Base-by-base conservation (phyloP, 805 yeast species). In the Schwanniomyces polymorphus region DNA sequence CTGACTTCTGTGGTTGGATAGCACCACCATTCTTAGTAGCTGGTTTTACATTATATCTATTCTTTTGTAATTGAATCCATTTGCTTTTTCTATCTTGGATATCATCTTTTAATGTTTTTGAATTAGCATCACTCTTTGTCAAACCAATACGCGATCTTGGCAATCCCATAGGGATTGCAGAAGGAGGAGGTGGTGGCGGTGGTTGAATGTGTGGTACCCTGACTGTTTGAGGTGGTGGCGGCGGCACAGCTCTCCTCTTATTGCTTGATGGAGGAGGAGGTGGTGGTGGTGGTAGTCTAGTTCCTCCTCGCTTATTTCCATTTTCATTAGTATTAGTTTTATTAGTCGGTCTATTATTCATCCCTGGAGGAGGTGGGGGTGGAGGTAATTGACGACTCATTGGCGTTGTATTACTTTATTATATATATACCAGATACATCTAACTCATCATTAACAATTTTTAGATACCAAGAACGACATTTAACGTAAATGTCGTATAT, bases 21-120 rank as follows among this genome's bases (percentile, higher is more conserved):
- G 71, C 68, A 11, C 85, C 76, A 29, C 80, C 72, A 48, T 63
- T 57, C 47, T 59, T 55, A 44, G 61, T 45, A 43, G 60, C 50
- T 17, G 58, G 45, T 21, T 45, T 45, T 6, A 43, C 55, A 35
- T 44, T 37, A 60, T 76, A 85, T 48, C 87, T 68, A 37, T 61
- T 64, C 58, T 85, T 86, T 55, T 87, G 96, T 2, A 79, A 40
- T 45, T 75, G 79, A 8, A 76, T 68, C 95, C 94, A 88, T 54
- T 76, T 74, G 47, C 74, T 68, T 50, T 80, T 77, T 45, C 80
- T 70, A 21, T 64, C 59, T 26, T 73, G 71, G 5, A 82, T 64
- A 40, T 70, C 72, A 2, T 50, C 54, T 38, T 38, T 38, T 21
- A 23, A n/a, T 25, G 26, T 26, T n/a, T 27, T 17, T 31, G 35